A percentile compares a stretch with the other conserved stretches of the same genome.
These are phyloP conservation scores for Tetrapyrgos nigripes DNA, from an alignment of 1,284 basidiomycete genomes.

Conservation along the genomic window DNA sequence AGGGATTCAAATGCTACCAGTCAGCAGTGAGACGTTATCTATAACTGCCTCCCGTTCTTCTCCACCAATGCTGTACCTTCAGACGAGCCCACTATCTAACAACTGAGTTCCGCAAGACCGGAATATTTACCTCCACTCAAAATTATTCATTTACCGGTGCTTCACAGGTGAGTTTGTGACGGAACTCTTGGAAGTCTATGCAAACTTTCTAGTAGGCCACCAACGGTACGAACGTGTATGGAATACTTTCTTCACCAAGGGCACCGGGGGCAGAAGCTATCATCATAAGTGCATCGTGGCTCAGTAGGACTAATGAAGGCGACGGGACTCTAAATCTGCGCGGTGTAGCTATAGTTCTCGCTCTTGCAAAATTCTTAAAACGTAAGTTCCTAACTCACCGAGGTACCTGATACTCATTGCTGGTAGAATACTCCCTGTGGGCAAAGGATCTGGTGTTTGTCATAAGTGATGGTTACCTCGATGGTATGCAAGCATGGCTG, in stretches of 20 bases:
- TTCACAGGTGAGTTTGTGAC: slow-evolving; percentile 13
- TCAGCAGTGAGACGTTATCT: slow-evolving; percentile 61
- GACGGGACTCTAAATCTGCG: slow-evolving; percentile 78
- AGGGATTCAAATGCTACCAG: slow-evolving; percentile 69
- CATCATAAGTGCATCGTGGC: slow-evolving; percentile 89
- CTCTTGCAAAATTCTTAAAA: slow-evolving; percentile 84
- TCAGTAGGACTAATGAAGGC: slow-evolving; percentile 67
- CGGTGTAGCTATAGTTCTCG: slow-evolving; percentile 85
- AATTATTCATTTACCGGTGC: slow-evolving; percentile 63
- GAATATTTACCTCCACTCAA: slow-evolving; percentile 74
- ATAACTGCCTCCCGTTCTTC: slow-evolving; percentile 9
- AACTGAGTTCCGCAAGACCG: slow-evolving; percentile 71
- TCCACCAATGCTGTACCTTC: slow-evolving; percentile 17
- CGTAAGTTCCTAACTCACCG: slow-evolving; percentile 50
- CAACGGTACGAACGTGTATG: slow-evolving; percentile 83
- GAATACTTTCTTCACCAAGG: slow-evolving; percentile 82
- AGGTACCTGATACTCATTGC: not conserved
- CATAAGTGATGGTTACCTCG: slow-evolving; percentile 86
- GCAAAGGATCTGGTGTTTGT: slow-evolving; percentile 94
- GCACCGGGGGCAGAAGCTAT: slow-evolving; percentile 91
- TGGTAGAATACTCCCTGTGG: slow-evolving; percentile 86
- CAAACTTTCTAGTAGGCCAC: slow-evolving; percentile 27
- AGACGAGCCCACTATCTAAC: slow-evolving; percentile 70
- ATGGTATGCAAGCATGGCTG: slow-evolving; percentile 94
- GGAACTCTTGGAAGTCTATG: not conserved